These are phyloP conservation scores for Hypoxylon sp. DNA, from an alignment of 2,329 filamentous ascomycete species.

Conservation along the genomic window DNA sequence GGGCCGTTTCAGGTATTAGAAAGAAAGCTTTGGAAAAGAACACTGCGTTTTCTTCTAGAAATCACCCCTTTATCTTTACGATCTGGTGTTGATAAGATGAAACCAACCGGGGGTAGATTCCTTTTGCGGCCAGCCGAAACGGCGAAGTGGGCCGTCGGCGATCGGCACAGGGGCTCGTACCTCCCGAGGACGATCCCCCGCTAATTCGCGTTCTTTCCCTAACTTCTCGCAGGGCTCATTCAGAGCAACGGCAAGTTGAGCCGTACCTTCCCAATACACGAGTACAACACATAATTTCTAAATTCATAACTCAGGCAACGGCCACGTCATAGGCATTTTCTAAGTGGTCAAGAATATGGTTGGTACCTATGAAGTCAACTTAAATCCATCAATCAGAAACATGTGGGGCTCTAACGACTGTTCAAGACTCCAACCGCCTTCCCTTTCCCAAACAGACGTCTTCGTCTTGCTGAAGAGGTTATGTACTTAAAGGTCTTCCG, in stretches of 20 bases:
- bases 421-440: background rate
- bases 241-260: slow-evolving; percentile 22
- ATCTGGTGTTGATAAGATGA: slow-evolving; percentile 17
- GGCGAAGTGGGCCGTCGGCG: slow-evolving; percentile 33
- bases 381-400: background rate
- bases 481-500: no score
- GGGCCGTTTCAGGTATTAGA: slow-evolving; percentile 23
- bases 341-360: background rate
- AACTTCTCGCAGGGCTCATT: slow-evolving; percentile 4
- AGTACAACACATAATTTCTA: slow-evolving; percentile 17
- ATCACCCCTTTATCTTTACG: slow-evolving; percentile 8
- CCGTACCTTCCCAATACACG: slow-evolving; percentile 20
- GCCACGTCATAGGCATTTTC: slow-evolving; percentile 18
- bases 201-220: slow-evolving; percentile 25
- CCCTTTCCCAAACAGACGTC: background rate
- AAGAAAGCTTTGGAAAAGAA: slow-evolving; percentile 9
- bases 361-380: background rate
- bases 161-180: slow-evolving; percentile 37
- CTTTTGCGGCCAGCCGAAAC: slow-evolving; percentile 42
- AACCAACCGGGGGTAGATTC: slow-evolving; percentile 36
- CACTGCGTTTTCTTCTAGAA: slow-evolving; percentile 30
- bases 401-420: background rate
- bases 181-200: slow-evolving; percentile 42
- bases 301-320: slow-evolving; percentile 15
- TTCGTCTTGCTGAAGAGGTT: background rate